Evolutionary conservation across 73 alveolate genomes (phyloP).

Genomic region (Durusdinium trenchii): DNA sequence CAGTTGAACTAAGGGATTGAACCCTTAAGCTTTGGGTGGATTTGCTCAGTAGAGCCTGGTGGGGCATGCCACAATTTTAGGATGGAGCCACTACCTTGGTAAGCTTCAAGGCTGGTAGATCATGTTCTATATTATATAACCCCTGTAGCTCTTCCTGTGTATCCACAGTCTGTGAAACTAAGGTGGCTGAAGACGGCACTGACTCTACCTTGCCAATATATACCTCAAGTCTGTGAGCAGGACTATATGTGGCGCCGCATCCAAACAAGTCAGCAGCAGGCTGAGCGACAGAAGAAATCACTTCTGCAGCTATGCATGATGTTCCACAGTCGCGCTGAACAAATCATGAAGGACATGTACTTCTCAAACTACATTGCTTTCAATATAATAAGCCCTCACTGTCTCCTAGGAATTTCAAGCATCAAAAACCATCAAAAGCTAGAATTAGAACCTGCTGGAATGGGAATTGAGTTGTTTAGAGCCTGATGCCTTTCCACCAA

Average conservation of each 20-base stretch:
- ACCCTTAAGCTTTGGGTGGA: not conserved
- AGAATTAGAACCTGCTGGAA: no score
- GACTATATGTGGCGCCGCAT: slow-evolving; percentile 40
- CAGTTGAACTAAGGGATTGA: no score
- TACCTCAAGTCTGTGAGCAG: not conserved
- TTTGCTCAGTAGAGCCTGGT: not conserved
- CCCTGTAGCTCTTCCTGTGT: not conserved
- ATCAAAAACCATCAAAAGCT: no score
- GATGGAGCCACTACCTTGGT: no score
- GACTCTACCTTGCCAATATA: not conserved
- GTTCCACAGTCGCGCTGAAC: not conserved
- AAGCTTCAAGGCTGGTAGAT: not conserved
- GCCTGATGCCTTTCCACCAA: no score
- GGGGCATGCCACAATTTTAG: no score
- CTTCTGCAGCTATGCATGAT: not conserved
- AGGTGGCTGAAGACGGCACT: not conserved
- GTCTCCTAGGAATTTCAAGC: no score
- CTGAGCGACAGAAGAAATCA: slow-evolving; percentile 12
- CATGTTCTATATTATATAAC: not conserved
- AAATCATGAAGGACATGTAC: not conserved
- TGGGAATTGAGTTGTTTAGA: no score
- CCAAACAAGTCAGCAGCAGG: slow-evolving; percentile 1
- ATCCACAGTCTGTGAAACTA: no score
- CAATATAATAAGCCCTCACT: no score
- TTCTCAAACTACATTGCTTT: no score